These are phyloP conservation scores for Sporothrix curviconia DNA, from an alignment of 2,329 filamentous ascomycete species.

Conservation along the genomic window DNA sequence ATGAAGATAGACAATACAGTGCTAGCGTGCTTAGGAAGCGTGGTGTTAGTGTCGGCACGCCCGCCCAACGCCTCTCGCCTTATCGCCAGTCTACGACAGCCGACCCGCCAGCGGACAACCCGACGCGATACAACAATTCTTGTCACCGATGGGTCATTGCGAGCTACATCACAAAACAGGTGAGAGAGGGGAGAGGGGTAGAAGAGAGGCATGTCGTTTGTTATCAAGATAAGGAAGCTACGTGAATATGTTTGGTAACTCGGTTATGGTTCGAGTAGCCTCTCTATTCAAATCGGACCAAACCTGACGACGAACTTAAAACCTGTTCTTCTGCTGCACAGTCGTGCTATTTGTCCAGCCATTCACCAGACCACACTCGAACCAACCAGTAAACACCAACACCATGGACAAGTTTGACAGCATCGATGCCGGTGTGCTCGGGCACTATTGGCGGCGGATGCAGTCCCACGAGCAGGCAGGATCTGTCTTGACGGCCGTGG, in stretches of 20 bases:
- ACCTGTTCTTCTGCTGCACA: no score
- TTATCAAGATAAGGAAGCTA: neutral
- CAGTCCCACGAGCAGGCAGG: slow-evolving; percentile 16
- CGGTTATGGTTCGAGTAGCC: no score
- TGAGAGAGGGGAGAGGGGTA: neutral
- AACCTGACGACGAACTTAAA: no score
- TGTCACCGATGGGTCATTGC: neutral
- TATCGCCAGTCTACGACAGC: neutral
- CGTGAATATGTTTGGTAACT: no score
- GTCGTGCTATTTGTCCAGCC: neutral
- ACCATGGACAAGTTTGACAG: slow-evolving; percentile 15
- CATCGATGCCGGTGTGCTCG: slow-evolving; percentile 6
- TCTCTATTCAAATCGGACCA: no score
- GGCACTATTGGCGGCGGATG: slow-evolving; percentile 13
- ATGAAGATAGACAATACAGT: no score
- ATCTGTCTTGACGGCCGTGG: slow-evolving; percentile 9
- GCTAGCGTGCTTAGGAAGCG: no score
- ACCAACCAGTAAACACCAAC: neutral
- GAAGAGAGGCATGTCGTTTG: no score
- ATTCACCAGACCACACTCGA: neutral
- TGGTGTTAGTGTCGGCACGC: neutral
- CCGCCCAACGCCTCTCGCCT: neutral
- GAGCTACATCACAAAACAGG: no score
- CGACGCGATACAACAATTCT: neutral
- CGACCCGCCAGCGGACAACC: neutral